Percentiles rank a stretch among this genome's conserved stretches.
Evolutionary conservation across 2,329 filamentous ascomycete species (phyloP).

Genomic region (Oidium heveae): DNA sequence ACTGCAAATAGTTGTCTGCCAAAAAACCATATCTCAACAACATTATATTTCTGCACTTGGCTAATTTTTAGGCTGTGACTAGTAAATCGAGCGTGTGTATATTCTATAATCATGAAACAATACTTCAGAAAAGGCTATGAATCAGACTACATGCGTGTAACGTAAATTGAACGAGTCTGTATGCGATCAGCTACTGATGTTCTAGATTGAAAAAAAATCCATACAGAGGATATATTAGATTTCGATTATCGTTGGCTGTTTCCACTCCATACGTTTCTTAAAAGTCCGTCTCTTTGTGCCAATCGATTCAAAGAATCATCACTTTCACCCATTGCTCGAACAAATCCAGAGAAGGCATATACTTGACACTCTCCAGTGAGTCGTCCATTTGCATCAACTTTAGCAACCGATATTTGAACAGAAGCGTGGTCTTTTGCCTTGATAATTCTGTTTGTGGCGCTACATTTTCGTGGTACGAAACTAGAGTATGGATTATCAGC

Average conservation of each 20-base stretch:
- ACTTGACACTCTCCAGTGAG: slow-evolving; percentile 87
- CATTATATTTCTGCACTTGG: no score
- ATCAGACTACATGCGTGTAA: no score
- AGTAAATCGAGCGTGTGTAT: no score
- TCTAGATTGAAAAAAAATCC: no score
- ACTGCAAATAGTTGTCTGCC: no score
- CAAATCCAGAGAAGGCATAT: slow-evolving; percentile 93
- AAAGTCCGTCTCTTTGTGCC: slow-evolving; percentile 79
- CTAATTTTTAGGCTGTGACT: no score
- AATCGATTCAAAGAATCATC: slow-evolving; percentile 93
- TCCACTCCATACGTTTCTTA: slow-evolving; percentile 89
- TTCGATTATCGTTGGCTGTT: slow-evolving; percentile 14
- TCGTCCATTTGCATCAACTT: slow-evolving; percentile 97
- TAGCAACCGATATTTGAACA: slow-evolving; percentile 89
- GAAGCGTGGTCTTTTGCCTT: slow-evolving; percentile 99
- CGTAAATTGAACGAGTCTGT: no score
- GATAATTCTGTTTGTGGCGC: slow-evolving; percentile 98
- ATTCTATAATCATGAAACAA: no score
- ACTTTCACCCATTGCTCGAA: slow-evolving; percentile 91
- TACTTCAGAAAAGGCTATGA: no score
- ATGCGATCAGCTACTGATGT: no score
- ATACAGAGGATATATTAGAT: no score
- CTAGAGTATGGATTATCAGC: slow-evolving; percentile 20
- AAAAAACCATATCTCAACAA: no score
- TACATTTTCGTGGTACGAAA: slow-evolving; percentile 98